Percentiles rank a stretch among this genome's conserved stretches.
Conservation (phyloP, 2,329 filamentous ascomycete genomes). For the Harringtonia aguacate region DNA sequence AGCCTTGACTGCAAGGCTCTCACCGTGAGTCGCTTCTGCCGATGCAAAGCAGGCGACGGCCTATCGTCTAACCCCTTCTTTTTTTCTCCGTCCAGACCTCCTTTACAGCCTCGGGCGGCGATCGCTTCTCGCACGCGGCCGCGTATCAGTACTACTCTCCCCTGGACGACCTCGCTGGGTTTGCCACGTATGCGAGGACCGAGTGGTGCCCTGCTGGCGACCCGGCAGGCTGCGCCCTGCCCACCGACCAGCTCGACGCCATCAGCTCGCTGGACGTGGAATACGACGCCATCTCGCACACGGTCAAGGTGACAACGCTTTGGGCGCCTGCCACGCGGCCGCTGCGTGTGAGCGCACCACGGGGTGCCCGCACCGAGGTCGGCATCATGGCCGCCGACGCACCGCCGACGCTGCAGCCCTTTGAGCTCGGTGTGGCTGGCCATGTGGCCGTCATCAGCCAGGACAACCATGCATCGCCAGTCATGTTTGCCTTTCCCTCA, state of each 20-base stretch:
- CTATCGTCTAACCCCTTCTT: not conserved
- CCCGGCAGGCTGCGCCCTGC: constrained; percentile 37
- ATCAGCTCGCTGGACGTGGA: constrained; percentile 67
- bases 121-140: constrained; percentile 50
- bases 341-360: constrained; percentile 28
- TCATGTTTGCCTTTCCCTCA: constrained; percentile 74
- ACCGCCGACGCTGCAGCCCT: constrained; percentile 46
- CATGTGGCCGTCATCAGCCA: constrained; percentile 70
- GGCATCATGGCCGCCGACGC: constrained; percentile 63
- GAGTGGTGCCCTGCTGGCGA: constrained; percentile 34
- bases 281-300: constrained; percentile 57
- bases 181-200: constrained; percentile 42
- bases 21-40: constrained; percentile 23
- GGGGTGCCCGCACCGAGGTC: constrained; percentile 58
- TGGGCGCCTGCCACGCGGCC: constrained; percentile 42
- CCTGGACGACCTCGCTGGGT: constrained; percentile 42
- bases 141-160: constrained; percentile 61
- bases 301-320: constrained; percentile 52
- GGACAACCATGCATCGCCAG: constrained; percentile 59
- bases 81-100: constrained; percentile 30
- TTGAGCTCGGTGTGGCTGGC: constrained; percentile 71
- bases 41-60: not conserved
- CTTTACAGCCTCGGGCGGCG: constrained; percentile 47
- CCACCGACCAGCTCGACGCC: constrained; percentile 30
- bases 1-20: constrained; percentile 41